Evolutionary conservation across 2,329 filamentous ascomycete genomes (phyloP), one percentile per base, ranked within the genome.

Genomic region (Penicillium freii): DNA sequence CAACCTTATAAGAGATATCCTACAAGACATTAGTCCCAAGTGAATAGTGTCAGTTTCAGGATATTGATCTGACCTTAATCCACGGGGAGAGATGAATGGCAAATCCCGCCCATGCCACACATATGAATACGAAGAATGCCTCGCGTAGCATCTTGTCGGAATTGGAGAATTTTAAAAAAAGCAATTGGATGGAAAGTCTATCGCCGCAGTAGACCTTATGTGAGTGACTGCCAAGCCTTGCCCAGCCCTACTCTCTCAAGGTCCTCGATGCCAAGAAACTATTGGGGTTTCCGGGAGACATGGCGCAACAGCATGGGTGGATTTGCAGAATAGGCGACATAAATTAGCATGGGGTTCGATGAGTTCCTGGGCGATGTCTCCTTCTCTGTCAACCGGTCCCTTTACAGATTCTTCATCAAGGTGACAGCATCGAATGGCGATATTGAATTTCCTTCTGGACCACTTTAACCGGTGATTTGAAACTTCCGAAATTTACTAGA

Each of bases 251-350:
- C 2, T 10, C 27, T 48, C 44, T 42, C 52, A 54, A 48, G 52
- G 52, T 54, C 52, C 52, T 54, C 45, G 45, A 50, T 54, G 43
- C 52, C 52, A 54, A 54, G 52, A n/a, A 34, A n/a, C 5, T 7
- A 10, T 29, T 1, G 10, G 15, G 27, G 6, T 15, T 21, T 13
- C 27, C 11, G n/a, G 6, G 40, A 46, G 5, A 19, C 17, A 44
- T 46, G 44, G 44, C 19, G 11, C 29, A 33, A 33, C 8, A n/a
- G 5, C 8, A 7, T 33, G 19, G 13, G 19, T 6, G 19, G 6
- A 34, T 46, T 45, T 15, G 1, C 5, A 17, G 25, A 45, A 19
- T 0, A 15, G 10, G 19, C 21, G 2, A 46, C 7, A 33, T 46
- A 2, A 2, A 17, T 11, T 1, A 5, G 4, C 1, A 17, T 17